Base-by-base conservation (phyloP, 2,329 filamentous ascomycete genomes). In the Stemphylium beticola region DNA sequence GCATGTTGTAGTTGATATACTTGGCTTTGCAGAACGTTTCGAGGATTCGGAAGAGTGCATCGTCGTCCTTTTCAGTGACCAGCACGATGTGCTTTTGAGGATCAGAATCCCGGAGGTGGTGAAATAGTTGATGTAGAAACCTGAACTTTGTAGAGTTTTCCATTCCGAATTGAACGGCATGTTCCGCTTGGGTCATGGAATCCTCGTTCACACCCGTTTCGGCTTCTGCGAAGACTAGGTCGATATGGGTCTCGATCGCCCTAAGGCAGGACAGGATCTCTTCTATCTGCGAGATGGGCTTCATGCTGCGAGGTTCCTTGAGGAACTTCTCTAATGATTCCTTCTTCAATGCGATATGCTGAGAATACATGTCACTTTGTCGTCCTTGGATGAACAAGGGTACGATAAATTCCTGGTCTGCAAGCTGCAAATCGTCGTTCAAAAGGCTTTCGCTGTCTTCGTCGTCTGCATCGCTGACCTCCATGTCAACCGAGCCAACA, bases 111-210 rank as follows among this genome's bases (percentile, higher is more conserved):
- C 63, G 60, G 31, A 74, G 32, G 0, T 47, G 29, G 17, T 68
- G 29, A 17, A 74, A 63, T 1, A 75, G 49, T 1, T 31, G 31
- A 14, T 60, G 52, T 11, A 75, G 46, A 38, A 74, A 75, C 11
- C 60, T 62, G 55, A 75, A 74, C 32, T 75, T 75, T n/a, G 65
- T 58, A 14, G 68, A 69, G 44, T 66, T 72, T 5, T 70, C 62
- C 26, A 61, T 55, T 29, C 66, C 71, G 39, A 69, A 75, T 26
- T 61, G 52, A n/a, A 62, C 62, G 7, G 57, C 59, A 24, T 64
- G 61, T 40, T 65, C 53, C 4, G 60, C 39, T 22, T 69, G 66
- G 2, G 57, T 67, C 29, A 17, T 15, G n/a, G 48, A 54, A 12
- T 58, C 53, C 3, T 24, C 42, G 11, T 61, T 57, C 2, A 57